A percentile compares a stretch with the other conserved stretches of the same genome.
phyloP scores from a whole-genome alignment of 2,329 filamentous ascomycete genomes.

The Diplodia scrobiculata region DNA sequence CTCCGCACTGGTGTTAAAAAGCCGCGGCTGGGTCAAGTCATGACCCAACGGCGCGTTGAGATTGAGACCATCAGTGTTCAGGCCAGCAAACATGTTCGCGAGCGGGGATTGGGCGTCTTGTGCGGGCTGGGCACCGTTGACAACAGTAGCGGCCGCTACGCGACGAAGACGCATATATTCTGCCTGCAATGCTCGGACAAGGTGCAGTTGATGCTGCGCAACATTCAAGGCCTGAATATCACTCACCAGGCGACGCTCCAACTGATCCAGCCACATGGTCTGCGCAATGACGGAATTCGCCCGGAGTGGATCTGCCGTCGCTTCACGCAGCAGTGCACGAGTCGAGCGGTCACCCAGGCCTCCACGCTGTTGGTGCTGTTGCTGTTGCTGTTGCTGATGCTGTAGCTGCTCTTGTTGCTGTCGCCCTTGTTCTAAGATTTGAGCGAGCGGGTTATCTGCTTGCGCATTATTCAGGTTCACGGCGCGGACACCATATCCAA shows the following conservation, averaged over 20 bases:
- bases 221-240: conserved; percentile 66
- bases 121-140: conserved; percentile 33
- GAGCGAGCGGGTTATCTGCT: neutral
- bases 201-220: conserved; percentile 67
- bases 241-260: conserved; percentile 69
- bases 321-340: conserved; percentile 18
- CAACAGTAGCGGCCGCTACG: conserved; percentile 13
- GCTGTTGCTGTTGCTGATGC: conserved; percentile 34
- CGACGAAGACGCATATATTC: conserved; percentile 28
- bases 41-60: conserved; percentile 36
- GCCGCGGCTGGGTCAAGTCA: conserved; percentile 21
- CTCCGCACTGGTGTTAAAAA: conserved; percentile 32
- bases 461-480: conserved; percentile 21
- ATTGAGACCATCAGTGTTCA: conserved; percentile 37
- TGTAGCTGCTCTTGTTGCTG: conserved; percentile 32
- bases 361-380: conserved; percentile 28
- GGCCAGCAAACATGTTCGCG: conserved; percentile 36
- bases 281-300: conserved; percentile 48
- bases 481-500: conserved; percentile 27
- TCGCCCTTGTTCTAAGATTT: conserved; percentile 11
- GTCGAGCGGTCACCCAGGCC: conserved; percentile 1
- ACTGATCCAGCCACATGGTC: conserved; percentile 62
- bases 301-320: conserved; percentile 9
- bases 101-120: conserved; percentile 40
- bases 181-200: conserved; percentile 56